Evolutionary conservation across 371 early-diverging fungal genomes (phyloP), one percentile per base, ranked within the genome.

Genomic region (Mortierella sp.): DNA sequence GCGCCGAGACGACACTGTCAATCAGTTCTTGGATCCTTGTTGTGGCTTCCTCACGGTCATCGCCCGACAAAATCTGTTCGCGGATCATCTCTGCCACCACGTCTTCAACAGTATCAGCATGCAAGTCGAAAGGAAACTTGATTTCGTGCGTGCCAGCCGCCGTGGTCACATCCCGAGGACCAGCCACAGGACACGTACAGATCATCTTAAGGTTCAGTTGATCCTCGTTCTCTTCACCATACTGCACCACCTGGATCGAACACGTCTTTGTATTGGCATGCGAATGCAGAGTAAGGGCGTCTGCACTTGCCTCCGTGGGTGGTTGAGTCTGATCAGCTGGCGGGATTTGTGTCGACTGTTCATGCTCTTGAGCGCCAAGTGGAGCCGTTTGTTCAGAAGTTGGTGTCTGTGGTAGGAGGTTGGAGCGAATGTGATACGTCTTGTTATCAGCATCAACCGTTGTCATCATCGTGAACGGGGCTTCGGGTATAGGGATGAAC

Each of bases 61-160:
- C 80, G 10, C 54, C 76, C 2, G 65, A 67, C 37, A 79, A 25
- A 16, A 79, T 78, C 58, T 76, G 78, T 54, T 81, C 81, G 17
- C 78, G 59, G 41, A 81, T 57, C 87, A 90, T 90, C 54, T 90
- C 90, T 10, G 71, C 71, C 1, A 91, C 89, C 3, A 94, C 90
- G 45, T 85, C 86, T 14, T 87, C 87, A n/a, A 87, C 85, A 0
- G 93, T 94, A 63, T 94, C 94, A 2, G 83, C 82, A 19, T 79
- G 74, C 31, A 87, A 58, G 62, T 91, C 80, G 69, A 90, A 94
- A 16, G 89, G 87, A 79, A 94, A 94, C 71, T 88, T 90, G 70
- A 92, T 86, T 67, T 89, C 87, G 25, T 76, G 76, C 50, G 76
- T 76, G 31, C 68, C 76, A 40, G 76, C 68, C 53, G 69, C 59